phyloP scores from a whole-genome alignment of 768 basidiomycete species.

The Harrya chromipes region DNA sequence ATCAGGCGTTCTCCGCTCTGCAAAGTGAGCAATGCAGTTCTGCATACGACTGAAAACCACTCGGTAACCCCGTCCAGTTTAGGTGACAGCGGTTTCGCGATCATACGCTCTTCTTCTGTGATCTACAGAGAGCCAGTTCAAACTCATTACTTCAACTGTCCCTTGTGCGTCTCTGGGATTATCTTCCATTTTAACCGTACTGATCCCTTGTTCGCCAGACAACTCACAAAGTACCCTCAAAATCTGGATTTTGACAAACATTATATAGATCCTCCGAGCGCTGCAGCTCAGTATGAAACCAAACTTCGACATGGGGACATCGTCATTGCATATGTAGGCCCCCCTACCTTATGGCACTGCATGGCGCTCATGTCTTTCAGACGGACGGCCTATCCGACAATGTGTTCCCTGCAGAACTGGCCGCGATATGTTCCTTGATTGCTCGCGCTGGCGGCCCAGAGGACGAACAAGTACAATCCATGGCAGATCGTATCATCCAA shows the following conservation, averaged over 20 bases:
- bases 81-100: slow-evolving; percentile 76
- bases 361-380: slow-evolving; percentile 28
- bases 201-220: slow-evolving; percentile 18
- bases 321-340: slow-evolving; percentile 46
- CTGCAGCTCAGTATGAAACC: slow-evolving; percentile 44
- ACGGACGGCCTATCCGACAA: slow-evolving; percentile 57
- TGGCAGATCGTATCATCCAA: slow-evolving; percentile 71
- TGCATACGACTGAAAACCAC: background rate
- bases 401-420: slow-evolving; percentile 65
- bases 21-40: slow-evolving; percentile 53
- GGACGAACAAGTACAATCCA: slow-evolving; percentile 58
- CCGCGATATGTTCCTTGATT: slow-evolving; percentile 65
- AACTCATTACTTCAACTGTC: slow-evolving; percentile 36
- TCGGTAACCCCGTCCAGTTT: slow-evolving; percentile 41
- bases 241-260: slow-evolving; percentile 4
- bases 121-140: slow-evolving; percentile 42
- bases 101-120: slow-evolving; percentile 65
- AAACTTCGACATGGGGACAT: slow-evolving; percentile 53
- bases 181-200: background rate
- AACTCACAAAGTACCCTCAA: slow-evolving; percentile 36
- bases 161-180: slow-evolving; percentile 22
- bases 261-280: slow-evolving; percentile 38
- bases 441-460: slow-evolving; percentile 56
- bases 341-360: too few species aligned
- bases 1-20: slow-evolving; percentile 70